phyloP scores from a whole-genome alignment of 306 rosid genomes.

The Cucurbita maxima region DNA sequence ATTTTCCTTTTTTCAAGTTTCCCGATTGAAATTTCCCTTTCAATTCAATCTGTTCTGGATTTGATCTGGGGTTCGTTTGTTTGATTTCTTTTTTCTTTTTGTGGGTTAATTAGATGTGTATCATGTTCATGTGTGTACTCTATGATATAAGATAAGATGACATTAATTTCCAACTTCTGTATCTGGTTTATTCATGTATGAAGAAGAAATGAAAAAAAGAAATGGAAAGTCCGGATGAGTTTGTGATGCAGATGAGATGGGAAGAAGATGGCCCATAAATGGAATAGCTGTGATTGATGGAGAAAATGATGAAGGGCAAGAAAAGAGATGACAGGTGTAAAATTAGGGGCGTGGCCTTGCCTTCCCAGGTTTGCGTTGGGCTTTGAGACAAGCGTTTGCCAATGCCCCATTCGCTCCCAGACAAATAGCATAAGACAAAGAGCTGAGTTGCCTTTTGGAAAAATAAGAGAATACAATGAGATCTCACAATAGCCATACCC shows the following conservation, averaged over 20 bases:
- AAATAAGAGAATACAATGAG: background rate
- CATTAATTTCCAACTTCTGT: background rate
- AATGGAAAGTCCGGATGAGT: background rate
- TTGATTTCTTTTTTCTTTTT: background rate
- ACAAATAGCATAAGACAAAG: constrained; percentile 8
- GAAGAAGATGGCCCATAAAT: constrained; percentile 4
- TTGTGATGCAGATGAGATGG: background rate
- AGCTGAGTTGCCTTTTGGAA: background rate
- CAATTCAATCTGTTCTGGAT: background rate
- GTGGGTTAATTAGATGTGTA: background rate
- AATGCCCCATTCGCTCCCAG: background rate
- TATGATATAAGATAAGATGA: background rate
- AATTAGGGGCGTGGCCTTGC: background rate
- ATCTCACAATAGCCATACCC: background rate
- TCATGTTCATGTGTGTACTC: background rate
- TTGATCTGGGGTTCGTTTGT: constrained; percentile 2
- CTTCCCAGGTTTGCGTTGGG: background rate
- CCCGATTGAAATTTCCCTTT: background rate
- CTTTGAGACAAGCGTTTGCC: too few relatives aligned
- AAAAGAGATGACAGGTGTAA: background rate
- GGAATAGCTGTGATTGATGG: background rate
- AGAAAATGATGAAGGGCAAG: background rate
- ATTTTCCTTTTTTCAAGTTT: background rate
- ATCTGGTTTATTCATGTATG: background rate
- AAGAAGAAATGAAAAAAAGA: background rate